Base-by-base conservation (phyloP, 1,284 basidiomycete genomes). In the Ustilago vetiveriae region DNA sequence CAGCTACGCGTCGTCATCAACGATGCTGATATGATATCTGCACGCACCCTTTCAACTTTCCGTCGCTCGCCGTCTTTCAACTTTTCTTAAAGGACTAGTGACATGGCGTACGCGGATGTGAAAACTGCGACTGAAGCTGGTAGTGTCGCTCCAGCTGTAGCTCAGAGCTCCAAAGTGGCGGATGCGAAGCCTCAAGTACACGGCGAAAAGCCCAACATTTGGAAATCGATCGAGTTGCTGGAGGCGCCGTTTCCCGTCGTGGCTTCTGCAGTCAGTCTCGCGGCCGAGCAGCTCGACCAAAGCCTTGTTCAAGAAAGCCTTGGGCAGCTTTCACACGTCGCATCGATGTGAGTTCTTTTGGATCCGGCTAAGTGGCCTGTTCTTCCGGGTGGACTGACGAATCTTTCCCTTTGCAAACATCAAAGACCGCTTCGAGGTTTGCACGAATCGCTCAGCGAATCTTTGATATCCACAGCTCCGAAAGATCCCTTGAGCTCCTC, bases 221-320 rank as follows among this genome's bases (percentile, higher is more conserved):
- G 42, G 41, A 19, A 42, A 21, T 19, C 38, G 3, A 24, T 54
- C 32, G 46, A 49, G 7, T 14, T 50, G 37, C 54, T 65, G 0
- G 50, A 53, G 32, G 16, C 2, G 3, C 54, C 45, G 23, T 65
- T 65, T 16, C 62, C 62, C 24, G 50, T 55, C 13, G 55, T 58
- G 17, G 40, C 62, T 1, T 37, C 62, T 13, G 55, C 55, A 10
- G 46, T 65, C 32, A 42, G 19, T 9, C 21, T 50, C 14, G 51
- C 53, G 14, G 42, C 44, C 0, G 45, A 50, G 24, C 41, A 54
- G 0, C 23, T 42, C 33, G 47, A 39, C 3, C 46, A 38, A 10
- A 50, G 54, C 4, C 29, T 27, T 10, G 19, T 8, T 1, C 33
- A 32, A 3, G 22, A 17, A 1, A 26, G 50, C 30, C 22, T 9